Percentiles rank a stretch among this genome's conserved stretches.
phyloP scores from a whole-genome alignment of 169 alveolate species.

The Cryptosporidium sp. region DNA sequence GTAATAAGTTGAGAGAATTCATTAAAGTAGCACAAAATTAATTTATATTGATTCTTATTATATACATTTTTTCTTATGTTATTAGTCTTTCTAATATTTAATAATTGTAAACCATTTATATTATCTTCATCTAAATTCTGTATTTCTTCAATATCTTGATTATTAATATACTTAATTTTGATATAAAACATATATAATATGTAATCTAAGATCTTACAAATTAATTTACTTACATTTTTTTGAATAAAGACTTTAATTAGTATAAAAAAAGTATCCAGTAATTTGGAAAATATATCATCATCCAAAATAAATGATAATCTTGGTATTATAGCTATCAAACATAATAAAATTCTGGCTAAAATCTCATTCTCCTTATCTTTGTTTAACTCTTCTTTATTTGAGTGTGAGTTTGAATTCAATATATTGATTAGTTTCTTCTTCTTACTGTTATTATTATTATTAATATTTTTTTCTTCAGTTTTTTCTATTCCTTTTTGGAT shows the following conservation, averaged over 20 bases:
- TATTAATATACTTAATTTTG: slow-evolving; percentile 17
- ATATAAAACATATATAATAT: slow-evolving; percentile 15
- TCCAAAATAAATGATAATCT: slow-evolving; percentile 15
- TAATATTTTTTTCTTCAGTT: neutral
- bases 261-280: slow-evolving; percentile 15
- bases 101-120: neutral
- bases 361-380: slow-evolving; percentile 8
- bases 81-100: neutral
- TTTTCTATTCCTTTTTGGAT: neutral
- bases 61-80: neutral
- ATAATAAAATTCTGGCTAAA: slow-evolving; percentile 2
- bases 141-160: slow-evolving; percentile 3
- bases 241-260: neutral
- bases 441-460: neutral
- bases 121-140: neutral
- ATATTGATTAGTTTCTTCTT: slow-evolving; percentile 8
- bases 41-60: slow-evolving; percentile 5
- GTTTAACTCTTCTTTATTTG: neutral
- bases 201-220: slow-evolving; percentile 1
- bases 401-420: neutral
- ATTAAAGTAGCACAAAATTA: slow-evolving; percentile 1
- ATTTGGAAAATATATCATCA: neutral
- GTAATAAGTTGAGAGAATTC: slow-evolving; percentile 6
- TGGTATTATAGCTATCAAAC: neutral
- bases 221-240: neutral